These are phyloP conservation scores for Ophiostoma piceae DNA, from an alignment of 2,329 filamentous ascomycete species.

Conservation along the genomic window DNA sequence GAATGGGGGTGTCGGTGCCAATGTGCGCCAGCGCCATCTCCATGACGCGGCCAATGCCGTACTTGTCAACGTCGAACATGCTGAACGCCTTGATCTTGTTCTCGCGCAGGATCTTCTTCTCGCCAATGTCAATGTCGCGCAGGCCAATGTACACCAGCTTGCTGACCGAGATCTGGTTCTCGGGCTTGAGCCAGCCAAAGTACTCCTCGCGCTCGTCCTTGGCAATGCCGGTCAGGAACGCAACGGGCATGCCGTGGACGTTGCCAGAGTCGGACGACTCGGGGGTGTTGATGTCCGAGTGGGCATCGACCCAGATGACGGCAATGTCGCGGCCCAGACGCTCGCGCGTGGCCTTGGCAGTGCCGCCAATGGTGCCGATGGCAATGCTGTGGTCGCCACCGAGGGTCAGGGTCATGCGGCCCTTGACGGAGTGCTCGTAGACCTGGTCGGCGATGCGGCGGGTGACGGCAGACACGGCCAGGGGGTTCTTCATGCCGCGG, in stretches of 20 bases:
- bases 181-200: constrained; percentile 83
- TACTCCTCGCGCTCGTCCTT: constrained; percentile 68
- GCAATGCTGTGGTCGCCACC: constrained; percentile 96
- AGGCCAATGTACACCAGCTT: constrained; percentile 97
- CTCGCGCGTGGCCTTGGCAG: constrained; percentile 80
- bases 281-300: constrained; percentile 95
- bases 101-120: constrained; percentile 87
- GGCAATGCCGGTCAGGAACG: constrained; percentile 82
- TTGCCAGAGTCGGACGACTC: constrained; percentile 87
- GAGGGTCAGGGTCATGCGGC: constrained; percentile 84
- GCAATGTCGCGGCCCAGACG: constrained; percentile 72
- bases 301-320: constrained; percentile 97
- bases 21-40: constrained; percentile 98
- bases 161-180: constrained; percentile 62
- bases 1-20: constrained; percentile 88
- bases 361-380: constrained; percentile 86
- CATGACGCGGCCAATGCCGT: constrained; percentile 92
- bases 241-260: constrained; percentile 96
- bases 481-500: constrained; percentile 92
- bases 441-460: constrained; percentile 74
- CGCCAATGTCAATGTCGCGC: constrained; percentile 83
- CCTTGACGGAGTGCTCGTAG: constrained; percentile 76
- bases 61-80: constrained; percentile 94
- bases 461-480: constrained; percentile 79
- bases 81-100: constrained; percentile 91